phyloP scores from a whole-genome alignment of 331 rosid genomes.

The Erythrophleum ivorense region DNA sequence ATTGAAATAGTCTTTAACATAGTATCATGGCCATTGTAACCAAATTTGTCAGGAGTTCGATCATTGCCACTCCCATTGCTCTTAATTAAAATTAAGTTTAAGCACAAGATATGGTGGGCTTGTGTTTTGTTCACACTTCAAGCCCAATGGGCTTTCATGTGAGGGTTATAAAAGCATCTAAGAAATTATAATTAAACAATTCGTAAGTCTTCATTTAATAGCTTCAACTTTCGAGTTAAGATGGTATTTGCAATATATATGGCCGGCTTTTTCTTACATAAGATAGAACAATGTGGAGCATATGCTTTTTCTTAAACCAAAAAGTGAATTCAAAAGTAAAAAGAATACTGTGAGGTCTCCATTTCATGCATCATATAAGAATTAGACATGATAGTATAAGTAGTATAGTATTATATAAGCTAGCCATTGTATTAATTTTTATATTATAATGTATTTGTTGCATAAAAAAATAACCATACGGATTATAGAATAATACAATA shows the following conservation, averaged over 20 bases:
- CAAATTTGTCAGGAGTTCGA: not conserved
- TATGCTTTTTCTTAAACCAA: conserved; percentile 5
- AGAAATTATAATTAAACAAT: not conserved
- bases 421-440: too few relatives aligned
- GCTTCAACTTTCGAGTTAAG: not conserved
- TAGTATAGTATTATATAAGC: too few relatives aligned
- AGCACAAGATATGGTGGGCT: not conserved
- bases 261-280: not conserved
- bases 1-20: not conserved
- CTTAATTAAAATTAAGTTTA: too few relatives aligned
- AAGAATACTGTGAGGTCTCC: not conserved
- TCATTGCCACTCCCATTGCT: not conserved
- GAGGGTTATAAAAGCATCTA: not conserved
- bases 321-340: not conserved
- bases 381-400: not conserved
- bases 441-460: too few relatives aligned
- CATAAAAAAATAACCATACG: not conserved
- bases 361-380: not conserved
- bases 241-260: not conserved
- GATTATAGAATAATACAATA: not conserved
- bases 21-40: not conserved
- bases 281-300: conserved; percentile 3
- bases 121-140: not conserved
- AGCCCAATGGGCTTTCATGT: not conserved
- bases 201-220: not conserved